Percentiles rank a stretch among this genome's conserved stretches.
Evolutionary conservation across 805 yeast genomes (phyloP).

Genomic region (Wickerhamiella musiphila): DNA sequence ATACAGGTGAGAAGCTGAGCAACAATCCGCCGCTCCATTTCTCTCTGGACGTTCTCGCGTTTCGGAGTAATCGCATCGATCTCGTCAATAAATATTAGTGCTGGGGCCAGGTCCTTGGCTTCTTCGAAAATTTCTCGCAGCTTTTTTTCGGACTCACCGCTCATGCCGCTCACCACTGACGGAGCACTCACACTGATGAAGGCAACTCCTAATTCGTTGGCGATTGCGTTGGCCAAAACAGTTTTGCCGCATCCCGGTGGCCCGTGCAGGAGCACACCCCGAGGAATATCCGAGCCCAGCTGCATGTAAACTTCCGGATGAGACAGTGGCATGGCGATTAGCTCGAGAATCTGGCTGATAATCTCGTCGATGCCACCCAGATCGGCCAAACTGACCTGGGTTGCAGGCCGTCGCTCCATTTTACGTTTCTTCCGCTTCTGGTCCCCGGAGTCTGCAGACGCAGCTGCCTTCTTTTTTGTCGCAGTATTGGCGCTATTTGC

Average conservation of each 20-base stretch:
- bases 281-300: constrained; percentile 88
- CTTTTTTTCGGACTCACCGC: constrained; percentile 96
- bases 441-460: constrained; percentile 1
- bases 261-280: constrained; percentile 87
- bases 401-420: constrained; percentile 21
- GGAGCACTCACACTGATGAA: constrained; percentile 88
- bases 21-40: constrained; percentile 93
- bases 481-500: no score
- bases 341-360: constrained; percentile 73
- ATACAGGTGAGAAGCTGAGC: constrained; percentile 88
- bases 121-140: constrained; percentile 85
- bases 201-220: constrained; percentile 88
- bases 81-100: constrained; percentile 84
- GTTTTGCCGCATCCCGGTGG: constrained; percentile 99
- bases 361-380: constrained; percentile 82
- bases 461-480: neutral
- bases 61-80: constrained; percentile 97
- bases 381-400: constrained; percentile 46
- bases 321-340: constrained; percentile 76
- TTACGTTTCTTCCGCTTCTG: constrained; percentile 7
- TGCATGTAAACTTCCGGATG: constrained; percentile 83
- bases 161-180: constrained; percentile 93
- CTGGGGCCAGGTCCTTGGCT: constrained; percentile 79
- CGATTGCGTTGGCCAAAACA: constrained; percentile 86
- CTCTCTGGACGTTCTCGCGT: constrained; percentile 94